Evolutionary conservation across 2,329 filamentous ascomycete species (phyloP), one percentile per base, ranked within the genome.

Genomic region (Elsinoe arachidis): DNA sequence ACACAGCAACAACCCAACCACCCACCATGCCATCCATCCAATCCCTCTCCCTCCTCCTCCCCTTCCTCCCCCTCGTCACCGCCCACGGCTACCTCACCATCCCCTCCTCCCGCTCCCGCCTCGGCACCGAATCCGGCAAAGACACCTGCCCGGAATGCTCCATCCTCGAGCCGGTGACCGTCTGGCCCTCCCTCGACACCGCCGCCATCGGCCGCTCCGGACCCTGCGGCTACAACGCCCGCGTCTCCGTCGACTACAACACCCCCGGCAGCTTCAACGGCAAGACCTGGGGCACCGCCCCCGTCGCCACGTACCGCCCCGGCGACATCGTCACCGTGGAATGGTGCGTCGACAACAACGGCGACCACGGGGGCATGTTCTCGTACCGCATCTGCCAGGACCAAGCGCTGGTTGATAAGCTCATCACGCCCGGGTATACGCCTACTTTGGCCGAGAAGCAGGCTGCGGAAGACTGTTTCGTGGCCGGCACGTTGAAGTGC

Each of bases 341-440:
- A 34, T 53, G 49, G 49, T 53, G 49, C 35, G 49, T 53, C 26
- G 49, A 53, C 34, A 53, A 39, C 34, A 53, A 53, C 49, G 49
- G 49, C 33, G 49, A 53, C n/a, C 49, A 53, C 49, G 49, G 49
- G 17, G 49, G 49, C 33, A 53, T 53, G 49, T 53, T 53, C 49
- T 23, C 15, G 19, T 53, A 53, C 34, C 33, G 49, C 17, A 39
- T 53, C 34, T 53, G 49, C 19, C 49, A 53, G 49, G 49, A 53
- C 49, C 49, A 53, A 14, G 49, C 49, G 10, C 49, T 53, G 49
- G 49, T 53, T 3, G 49, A 53, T 34, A 38, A 39, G 34, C 34
- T 53, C 3, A 19, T 53, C n/a, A 53, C 49, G 33, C 49, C 49
- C 1, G 49, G 49, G 15, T 53, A 53, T 17, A 38, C 23, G 6